Evolutionary conservation across 1,284 basidiomycete species (phyloP), one percentile per base, ranked within the genome.

Genomic region (Phlebopus sp.): DNA sequence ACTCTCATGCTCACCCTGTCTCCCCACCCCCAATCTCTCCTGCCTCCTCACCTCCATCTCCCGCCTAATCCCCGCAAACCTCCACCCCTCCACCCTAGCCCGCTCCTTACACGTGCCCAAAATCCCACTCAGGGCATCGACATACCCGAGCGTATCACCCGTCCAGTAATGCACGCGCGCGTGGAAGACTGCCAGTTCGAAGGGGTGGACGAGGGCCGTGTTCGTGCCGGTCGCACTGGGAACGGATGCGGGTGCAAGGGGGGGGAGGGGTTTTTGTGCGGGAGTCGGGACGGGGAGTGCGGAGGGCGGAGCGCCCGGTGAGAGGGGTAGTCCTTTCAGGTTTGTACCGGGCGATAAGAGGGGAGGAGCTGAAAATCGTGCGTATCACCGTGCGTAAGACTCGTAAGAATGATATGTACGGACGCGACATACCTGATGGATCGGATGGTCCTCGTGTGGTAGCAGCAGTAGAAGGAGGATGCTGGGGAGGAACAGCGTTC

Each of bases 141-240:
- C 71, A 64, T 90, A 86, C 1, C 78, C 82, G 73, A 86, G 77
- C 57, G 79, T 72, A 62, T 90, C 88, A 19, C 82, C 85, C 1
- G 81, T 73, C 85, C 86, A 89, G 59, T 87, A 89, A 58, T 78
- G 79, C 32, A 84, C 66, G 5, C 85, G 76, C 6, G 85, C 79
- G 35, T 81, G 70, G 66, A 90, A 79, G 43, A 92, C 82, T 59
- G 86, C 84, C 51, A 92, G 74, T 64, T 91, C 90, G 59, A 91
- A 92, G 5, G 88, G 89, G 37, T 91, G 71, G 45, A 83, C 47
- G 41, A 76, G 70, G 56, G 82, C 78, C 9, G 49, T 6, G 17
- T 34, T 25, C 25, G 25, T n/a, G n/a, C n/a, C 25, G 8, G 25
- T 4, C 25, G 25, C 25, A 25, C 25, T 25, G 8, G 4, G 25